Conservation (phyloP, 2,329 filamentous ascomycete genomes). For the Dothideomycetidae sp. region DNA sequence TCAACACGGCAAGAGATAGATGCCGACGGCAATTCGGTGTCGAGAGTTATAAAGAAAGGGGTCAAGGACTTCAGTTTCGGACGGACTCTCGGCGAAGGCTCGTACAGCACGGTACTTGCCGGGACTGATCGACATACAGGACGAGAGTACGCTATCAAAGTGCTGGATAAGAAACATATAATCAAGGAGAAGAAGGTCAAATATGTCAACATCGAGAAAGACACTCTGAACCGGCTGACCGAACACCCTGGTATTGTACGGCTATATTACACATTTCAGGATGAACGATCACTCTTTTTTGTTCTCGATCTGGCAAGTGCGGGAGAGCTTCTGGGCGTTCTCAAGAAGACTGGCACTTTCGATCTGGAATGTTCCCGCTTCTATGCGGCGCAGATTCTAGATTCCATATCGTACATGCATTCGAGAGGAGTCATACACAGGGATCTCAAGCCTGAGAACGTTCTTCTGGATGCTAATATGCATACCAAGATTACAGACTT, state of each 20-base stretch:
- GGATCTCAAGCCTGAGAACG: constrained; percentile 93
- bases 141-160: constrained; percentile 96
- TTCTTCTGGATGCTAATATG: constrained; percentile 87
- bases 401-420: constrained; percentile 97
- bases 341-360: constrained; percentile 91
- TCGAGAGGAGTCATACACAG: constrained; percentile 89
- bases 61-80: constrained; percentile 95
- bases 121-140: constrained; percentile 87
- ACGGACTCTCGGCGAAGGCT: constrained; percentile 80
- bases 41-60: constrained; percentile 84
- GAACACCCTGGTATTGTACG: constrained; percentile 94
- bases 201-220: constrained; percentile 99
- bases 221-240: constrained; percentile 87
- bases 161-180: constrained; percentile 94
- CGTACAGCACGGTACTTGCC: constrained; percentile 89
- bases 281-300: constrained; percentile 91
- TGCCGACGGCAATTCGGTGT: constrained; percentile 64
- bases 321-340: constrained; percentile 77
- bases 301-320: constrained; percentile 87
- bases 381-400: constrained; percentile 89
- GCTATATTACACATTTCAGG: constrained; percentile 96
- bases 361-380: constrained; percentile 89
- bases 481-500: constrained; percentile 99
- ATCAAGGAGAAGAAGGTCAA: constrained; percentile 99
- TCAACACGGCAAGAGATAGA: constrained; percentile 72